These are phyloP conservation scores for Hyphopichia wangnamkhiaoensis DNA, from an alignment of 1,139 yeast genomes.

Conservation along the genomic window DNA sequence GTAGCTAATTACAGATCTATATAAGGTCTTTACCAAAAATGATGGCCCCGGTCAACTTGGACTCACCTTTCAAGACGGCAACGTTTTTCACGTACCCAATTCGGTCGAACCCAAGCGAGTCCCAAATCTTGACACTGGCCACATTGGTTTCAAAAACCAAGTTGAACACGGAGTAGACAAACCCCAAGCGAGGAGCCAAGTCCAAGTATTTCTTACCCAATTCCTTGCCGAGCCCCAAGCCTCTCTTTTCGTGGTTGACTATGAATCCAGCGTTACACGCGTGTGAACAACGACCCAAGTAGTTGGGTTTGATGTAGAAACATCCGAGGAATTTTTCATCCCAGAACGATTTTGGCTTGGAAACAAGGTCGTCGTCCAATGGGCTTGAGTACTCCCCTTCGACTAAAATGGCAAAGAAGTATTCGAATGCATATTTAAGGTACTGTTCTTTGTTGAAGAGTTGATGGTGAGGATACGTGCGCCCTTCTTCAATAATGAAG, in stretches of 20 bases:
- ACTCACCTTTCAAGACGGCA: constrained; percentile 62
- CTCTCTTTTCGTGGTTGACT: constrained; percentile 57
- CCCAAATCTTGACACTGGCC: constrained; percentile 76
- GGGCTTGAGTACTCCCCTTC: constrained; percentile 32
- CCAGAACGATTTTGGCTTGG: constrained; percentile 32
- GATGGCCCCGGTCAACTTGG: constrained; percentile 64
- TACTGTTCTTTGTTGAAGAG: constrained; percentile 33
- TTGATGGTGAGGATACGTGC: constrained; percentile 46
- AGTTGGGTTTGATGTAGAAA: constrained; percentile 77
- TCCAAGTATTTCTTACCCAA: constrained; percentile 61
- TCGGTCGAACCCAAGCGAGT: constrained; percentile 67
- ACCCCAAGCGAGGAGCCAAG: constrained; percentile 74
- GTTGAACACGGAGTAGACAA: constrained; percentile 78
- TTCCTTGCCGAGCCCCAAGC: constrained; percentile 60
- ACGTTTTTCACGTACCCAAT: constrained; percentile 70
- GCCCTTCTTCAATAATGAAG: constrained; percentile 49
- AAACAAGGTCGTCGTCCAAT: constrained; percentile 11
- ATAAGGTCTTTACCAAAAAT: constrained; percentile 61
- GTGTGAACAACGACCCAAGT: constrained; percentile 74
- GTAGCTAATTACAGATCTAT: too few relatives aligned
- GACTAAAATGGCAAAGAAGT: constrained; percentile 47
- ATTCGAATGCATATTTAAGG: constrained; percentile 42
- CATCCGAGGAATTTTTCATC: constrained; percentile 55
- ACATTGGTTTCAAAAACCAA: constrained; percentile 72
- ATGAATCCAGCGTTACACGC: constrained; percentile 80